These are phyloP conservation scores for Trichoderma harzianum DNA, from an alignment of 2,329 filamentous ascomycete genomes.

Conservation along the genomic window DNA sequence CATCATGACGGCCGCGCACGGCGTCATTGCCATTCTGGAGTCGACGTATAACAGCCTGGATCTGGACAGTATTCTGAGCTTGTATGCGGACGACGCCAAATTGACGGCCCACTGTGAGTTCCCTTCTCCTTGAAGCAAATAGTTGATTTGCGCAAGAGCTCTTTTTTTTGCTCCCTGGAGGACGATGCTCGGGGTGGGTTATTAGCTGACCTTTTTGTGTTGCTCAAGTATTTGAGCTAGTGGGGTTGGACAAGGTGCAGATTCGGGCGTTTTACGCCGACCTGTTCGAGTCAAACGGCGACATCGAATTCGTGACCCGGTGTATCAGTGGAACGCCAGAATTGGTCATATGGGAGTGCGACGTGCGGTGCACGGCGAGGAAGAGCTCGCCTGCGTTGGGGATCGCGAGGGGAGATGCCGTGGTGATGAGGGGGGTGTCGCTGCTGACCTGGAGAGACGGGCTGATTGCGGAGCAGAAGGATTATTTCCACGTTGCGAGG, in stretches of 20 bases:
- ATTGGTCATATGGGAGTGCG: conserved; percentile 4
- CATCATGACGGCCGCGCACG: conserved; percentile 7
- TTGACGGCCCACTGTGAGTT: conserved; percentile 7
- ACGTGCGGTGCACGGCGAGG: not conserved
- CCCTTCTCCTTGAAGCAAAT: not conserved
- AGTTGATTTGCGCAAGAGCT: not conserved
- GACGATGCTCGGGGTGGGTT: not conserved
- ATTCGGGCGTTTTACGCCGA: conserved; percentile 9
- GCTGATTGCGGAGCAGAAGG: conserved; percentile 13
- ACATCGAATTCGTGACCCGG: conserved; percentile 1
- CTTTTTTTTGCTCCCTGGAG: not conserved
- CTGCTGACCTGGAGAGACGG: conserved; percentile 7
- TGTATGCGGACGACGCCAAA: conserved; percentile 13
- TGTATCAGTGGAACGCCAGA: conserved; percentile 1
- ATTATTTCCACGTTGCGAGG: conserved; percentile 6
- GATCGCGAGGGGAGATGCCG: not conserved
- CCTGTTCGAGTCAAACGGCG: not conserved
- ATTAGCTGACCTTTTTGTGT: not conserved
- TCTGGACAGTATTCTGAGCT: conserved; percentile 1
- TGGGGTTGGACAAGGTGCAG: not conserved
- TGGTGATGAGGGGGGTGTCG: conserved; percentile 10
- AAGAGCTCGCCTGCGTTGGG: not conserved
- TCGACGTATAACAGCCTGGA: conserved; percentile 11
- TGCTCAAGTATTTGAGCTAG: not conserved
- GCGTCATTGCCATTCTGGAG: conserved; percentile 10